Percentiles rank a stretch among this genome's conserved stretches.
These are phyloP conservation scores for Malassezia globosa DNA, from an alignment of 1,284 basidiomycete species.

Conservation along the genomic window DNA sequence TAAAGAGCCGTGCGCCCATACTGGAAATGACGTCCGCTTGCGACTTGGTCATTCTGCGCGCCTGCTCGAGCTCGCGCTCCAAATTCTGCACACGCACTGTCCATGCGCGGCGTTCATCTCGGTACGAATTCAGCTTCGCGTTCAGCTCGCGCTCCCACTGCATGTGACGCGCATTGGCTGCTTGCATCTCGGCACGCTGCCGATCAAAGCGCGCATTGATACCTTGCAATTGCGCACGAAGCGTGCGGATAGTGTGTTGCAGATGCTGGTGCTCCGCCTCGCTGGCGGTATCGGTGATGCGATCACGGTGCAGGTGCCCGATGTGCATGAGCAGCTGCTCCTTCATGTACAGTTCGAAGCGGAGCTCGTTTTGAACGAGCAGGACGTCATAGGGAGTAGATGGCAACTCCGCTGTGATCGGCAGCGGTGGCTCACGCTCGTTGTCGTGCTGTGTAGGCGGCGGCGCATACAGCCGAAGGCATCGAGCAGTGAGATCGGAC, in stretches of 20 bases:
- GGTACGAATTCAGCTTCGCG: slow-evolving; percentile 36
- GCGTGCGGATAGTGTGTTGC: slow-evolving; percentile 30
- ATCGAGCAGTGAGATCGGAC: slow-evolving; percentile 60
- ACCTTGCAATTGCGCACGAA: slow-evolving; percentile 23
- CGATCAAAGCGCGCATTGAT: slow-evolving; percentile 21
- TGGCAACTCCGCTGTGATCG: not conserved
- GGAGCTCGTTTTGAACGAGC: slow-evolving; percentile 38
- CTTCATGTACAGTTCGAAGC: slow-evolving; percentile 46
- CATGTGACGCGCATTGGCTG: slow-evolving; percentile 28
- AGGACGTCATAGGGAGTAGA: not conserved
- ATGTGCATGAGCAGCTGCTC: slow-evolving; percentile 46
- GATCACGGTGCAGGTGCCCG: slow-evolving; percentile 44
- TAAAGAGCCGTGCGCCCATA: slow-evolving; percentile 30
- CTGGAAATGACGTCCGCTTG: slow-evolving; percentile 26
- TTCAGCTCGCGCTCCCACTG: slow-evolving; percentile 42
- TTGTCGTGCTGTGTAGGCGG: not conserved
- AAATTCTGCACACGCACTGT: slow-evolving; percentile 25
- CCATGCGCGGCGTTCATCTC: slow-evolving; percentile 40
- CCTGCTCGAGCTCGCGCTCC: slow-evolving; percentile 27
- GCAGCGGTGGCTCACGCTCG: not conserved
- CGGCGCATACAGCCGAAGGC: slow-evolving; percentile 48
- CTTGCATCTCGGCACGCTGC: slow-evolving; percentile 26
- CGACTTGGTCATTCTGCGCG: slow-evolving; percentile 14
- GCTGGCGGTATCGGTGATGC: slow-evolving; percentile 33
- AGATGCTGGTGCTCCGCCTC: slow-evolving; percentile 46